Base-by-base conservation (phyloP, 2,329 filamentous ascomycete species). In the Beauveria australis region DNA sequence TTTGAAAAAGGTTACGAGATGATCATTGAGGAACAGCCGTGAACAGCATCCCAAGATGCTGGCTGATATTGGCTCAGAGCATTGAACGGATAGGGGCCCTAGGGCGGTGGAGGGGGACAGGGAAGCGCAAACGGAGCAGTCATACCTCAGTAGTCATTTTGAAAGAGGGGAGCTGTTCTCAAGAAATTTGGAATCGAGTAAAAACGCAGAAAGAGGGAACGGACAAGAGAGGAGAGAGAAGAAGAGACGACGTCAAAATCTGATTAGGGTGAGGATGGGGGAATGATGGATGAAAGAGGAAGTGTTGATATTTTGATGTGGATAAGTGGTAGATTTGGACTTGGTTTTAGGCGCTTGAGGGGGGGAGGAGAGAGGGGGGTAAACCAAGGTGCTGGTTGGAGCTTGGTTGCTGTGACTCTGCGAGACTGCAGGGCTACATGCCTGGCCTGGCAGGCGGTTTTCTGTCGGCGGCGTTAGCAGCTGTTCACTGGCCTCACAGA, bases 61-160 rank as follows among this genome's bases (percentile, higher is more conserved):
- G 54, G 33, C 33, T 46, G 22, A 18, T 53, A 44, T 49, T 30
- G 43, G 51, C 58, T 47, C 33, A 18, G 30, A 28, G 46, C 51
- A 55, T 33, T 58, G 48, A 44, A 52, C 30, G 44, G 41, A 49
- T 44, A 43, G 37, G 61, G 59, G 47, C 37, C 10, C 9, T 41
- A 16, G 28, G 40, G 56, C 47, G 56, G 56, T 59, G 47, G 56
- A 48, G 53, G 43, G 51, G 44, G 43, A 48, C 55, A 63, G 52
- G 49, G 55, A 66, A 64, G 51, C 58, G 61, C 37, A 52, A 51
- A 53, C 52, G 52, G 56, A 63, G 55, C 37, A 54, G 43, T 79
- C 82, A 71, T 81, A 86, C 83, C 78, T 86, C 83, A 77, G 80
- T 82, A 74, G 81, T 79, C 83, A 86, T 86, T 73, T 71, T 82